Conservation (phyloP, 139 green algal species). For the Coelastrella sp. region DNA sequence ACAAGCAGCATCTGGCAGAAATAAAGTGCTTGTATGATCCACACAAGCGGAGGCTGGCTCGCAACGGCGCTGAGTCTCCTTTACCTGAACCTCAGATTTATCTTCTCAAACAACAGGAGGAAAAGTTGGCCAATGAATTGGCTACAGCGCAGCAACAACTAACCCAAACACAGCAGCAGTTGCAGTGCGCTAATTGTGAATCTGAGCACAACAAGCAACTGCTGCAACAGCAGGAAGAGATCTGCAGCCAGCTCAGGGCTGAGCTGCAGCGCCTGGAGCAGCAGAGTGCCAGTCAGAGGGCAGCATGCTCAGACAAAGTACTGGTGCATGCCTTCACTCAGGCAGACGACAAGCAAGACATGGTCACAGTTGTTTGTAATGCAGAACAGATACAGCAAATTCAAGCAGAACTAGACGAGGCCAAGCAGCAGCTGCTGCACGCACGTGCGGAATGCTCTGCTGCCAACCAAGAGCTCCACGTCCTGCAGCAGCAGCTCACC, state of each 20-base stretch:
- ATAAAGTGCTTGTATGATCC: neutral
- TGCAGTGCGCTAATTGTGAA: constrained; percentile 13
- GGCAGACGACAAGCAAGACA: neutral
- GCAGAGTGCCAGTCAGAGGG: neutral
- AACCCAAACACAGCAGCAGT: neutral
- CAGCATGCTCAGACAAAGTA: neutral
- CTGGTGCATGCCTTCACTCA: neutral
- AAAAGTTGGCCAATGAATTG: neutral
- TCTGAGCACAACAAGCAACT: constrained; percentile 23
- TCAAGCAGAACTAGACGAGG: neutral
- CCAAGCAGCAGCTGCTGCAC: constrained; percentile 13
- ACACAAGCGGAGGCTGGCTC: neutral
- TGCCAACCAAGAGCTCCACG: neutral
- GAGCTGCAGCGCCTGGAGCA: constrained; percentile 14
- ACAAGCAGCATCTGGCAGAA: constrained; percentile 32
- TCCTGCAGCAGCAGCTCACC: constrained; percentile 5
- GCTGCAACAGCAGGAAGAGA: constrained; percentile 38
- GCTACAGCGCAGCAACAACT: neutral
- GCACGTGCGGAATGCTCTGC: neutral
- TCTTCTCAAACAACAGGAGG: neutral
- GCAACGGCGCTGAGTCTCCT: neutral
- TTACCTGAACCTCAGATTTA: neutral
- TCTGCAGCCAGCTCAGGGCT: neutral
- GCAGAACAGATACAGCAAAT: neutral
- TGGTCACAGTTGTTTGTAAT: too few relatives aligned